Evolutionary conservation across 176 grass and related monocot species (phyloP).

Genomic region (Melocanna baccifera): DNA sequence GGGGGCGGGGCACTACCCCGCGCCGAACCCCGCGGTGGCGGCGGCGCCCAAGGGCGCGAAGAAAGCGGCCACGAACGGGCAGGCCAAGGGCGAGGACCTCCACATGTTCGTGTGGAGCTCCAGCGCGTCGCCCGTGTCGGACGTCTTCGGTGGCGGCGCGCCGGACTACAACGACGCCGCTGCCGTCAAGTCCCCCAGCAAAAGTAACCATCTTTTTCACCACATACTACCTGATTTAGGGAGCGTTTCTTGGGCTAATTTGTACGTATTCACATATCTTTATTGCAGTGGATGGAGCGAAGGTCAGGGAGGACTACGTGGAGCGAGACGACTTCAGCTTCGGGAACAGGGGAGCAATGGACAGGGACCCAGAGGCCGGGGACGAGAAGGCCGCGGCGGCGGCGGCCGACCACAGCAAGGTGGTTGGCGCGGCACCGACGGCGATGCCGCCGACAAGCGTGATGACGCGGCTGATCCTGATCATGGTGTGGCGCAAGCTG

Average conservation of each 20-base stretch:
- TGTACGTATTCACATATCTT: constrained; percentile 5
- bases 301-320: constrained; percentile 51
- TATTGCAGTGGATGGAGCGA: constrained; percentile 59
- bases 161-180: constrained; percentile 73
- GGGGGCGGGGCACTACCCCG: constrained; percentile 45
- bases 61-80: constrained; percentile 61
- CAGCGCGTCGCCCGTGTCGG: constrained; percentile 90
- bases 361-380: constrained; percentile 56
- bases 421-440: constrained; percentile 19
- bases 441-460: constrained; percentile 98
- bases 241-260: constrained; percentile 26
- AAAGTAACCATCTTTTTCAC: constrained; percentile 42
- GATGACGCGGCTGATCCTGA: constrained; percentile 93
- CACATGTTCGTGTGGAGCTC: constrained; percentile 99
- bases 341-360: constrained; percentile 57
- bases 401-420: constrained; percentile 17
- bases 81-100: constrained; percentile 81
- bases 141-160: constrained; percentile 80
- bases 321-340: constrained; percentile 95
- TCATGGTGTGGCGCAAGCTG: constrained; percentile 99
- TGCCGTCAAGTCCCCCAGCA: constrained; percentile 69
- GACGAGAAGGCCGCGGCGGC: constrained; percentile 55
- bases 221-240: not conserved
- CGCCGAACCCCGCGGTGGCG: constrained; percentile 76
- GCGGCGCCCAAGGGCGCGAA: constrained; percentile 27